Conservation (phyloP, 164 flowering plant genomes). For the Aristolochia contorta region DNA sequence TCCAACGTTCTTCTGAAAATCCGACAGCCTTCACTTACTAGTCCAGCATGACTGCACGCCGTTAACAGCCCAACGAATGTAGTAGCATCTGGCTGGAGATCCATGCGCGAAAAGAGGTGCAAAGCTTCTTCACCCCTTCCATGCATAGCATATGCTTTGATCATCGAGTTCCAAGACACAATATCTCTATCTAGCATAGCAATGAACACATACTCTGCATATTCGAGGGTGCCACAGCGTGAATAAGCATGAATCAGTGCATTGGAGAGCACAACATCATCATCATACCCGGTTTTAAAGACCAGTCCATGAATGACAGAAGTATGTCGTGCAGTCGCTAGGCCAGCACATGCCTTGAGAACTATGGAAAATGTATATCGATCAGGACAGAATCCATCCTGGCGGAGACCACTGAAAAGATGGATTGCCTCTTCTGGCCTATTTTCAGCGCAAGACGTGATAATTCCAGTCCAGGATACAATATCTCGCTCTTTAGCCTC, state of each 20-base stretch:
- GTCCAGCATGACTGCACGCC: conserved; percentile 73
- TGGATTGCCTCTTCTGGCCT: conserved; percentile 43
- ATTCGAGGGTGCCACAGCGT: conserved; percentile 49
- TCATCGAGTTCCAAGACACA: conserved; percentile 77
- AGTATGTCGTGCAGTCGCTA: conserved; percentile 44
- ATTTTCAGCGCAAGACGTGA: conserved; percentile 42
- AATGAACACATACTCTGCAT: conserved; percentile 39
- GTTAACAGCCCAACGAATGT: conserved; percentile 72
- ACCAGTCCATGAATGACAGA: conserved; percentile 41
- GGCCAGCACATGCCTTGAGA: conserved; percentile 64
- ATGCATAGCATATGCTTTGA: conserved; percentile 68
- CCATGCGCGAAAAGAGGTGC: conserved; percentile 39
- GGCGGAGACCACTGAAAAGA: conserved; percentile 33
- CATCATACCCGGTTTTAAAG: conserved; percentile 36
- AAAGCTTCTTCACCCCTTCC: conserved; percentile 51
- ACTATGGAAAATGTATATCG: conserved; percentile 45
- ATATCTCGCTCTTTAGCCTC: conserved; percentile 41
- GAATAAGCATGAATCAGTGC: conserved; percentile 67
- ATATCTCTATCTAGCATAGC: conserved; percentile 32
- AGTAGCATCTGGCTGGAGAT: conserved; percentile 43
- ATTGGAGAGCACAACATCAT: conserved; percentile 42
- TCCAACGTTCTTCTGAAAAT: conserved; percentile 42
- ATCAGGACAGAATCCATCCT: conserved; percentile 41
- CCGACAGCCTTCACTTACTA: conserved; percentile 44
- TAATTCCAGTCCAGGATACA: conserved; percentile 69